Evolutionary conservation across 2,329 filamentous ascomycete species (phyloP).

Genomic region (Esteya vermicola): DNA sequence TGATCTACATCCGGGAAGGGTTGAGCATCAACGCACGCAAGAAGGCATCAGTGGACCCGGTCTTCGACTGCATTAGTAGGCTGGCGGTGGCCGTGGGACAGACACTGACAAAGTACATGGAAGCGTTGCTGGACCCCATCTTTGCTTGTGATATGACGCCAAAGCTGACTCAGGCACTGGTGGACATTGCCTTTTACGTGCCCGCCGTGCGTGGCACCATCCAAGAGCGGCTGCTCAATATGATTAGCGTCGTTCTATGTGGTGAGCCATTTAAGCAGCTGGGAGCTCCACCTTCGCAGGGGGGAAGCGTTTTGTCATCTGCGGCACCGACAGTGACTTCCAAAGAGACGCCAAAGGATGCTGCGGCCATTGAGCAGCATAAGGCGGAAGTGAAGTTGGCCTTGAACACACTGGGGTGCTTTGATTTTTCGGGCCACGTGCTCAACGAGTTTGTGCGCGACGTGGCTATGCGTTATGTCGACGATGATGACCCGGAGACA

Average conservation of each 20-base stretch:
- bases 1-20: conserved; percentile 86
- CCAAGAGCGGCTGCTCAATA: conserved; percentile 84
- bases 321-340: conserved; percentile 33
- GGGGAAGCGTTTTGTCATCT: conserved; percentile 1
- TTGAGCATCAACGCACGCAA: conserved; percentile 65
- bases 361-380: conserved; percentile 62
- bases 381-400: conserved; percentile 86
- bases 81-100: conserved; percentile 90
- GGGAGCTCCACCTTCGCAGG: conserved; percentile 54
- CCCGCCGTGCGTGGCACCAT: conserved; percentile 86
- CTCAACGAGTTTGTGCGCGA: conserved; percentile 98
- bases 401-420: conserved; percentile 90
- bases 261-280: conserved; percentile 85
- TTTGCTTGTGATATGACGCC: conserved; percentile 92
- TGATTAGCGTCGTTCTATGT: conserved; percentile 87
- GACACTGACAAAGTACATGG: conserved; percentile 96
- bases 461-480: conserved; percentile 94
- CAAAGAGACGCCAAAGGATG: conserved; percentile 68
- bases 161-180: conserved; percentile 84
- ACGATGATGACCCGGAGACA: conserved; percentile 88
- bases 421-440: conserved; percentile 85
- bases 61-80: conserved; percentile 96
- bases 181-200: conserved; percentile 98
- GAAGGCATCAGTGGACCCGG: conserved; percentile 54
- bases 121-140: conserved; percentile 85